Evolutionary conservation across 2,329 filamentous ascomycete species (phyloP).

Genomic region (Ophiosphaerella korrae): DNA sequence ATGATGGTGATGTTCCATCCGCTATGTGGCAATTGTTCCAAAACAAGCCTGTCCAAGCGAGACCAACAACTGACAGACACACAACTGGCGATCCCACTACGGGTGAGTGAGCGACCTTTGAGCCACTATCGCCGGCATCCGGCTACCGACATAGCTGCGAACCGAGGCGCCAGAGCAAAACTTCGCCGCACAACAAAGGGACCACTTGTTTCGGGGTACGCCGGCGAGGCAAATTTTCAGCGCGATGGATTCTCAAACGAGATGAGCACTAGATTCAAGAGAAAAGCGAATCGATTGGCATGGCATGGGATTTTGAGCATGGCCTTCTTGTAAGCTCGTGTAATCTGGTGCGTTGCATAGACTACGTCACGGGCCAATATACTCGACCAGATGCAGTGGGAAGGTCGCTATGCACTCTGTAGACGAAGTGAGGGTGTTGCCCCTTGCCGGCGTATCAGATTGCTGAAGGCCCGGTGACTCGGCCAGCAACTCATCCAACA

Average conservation of each 20-base stretch:
- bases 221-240: slow-evolving; percentile 20
- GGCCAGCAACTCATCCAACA: slow-evolving; percentile 1
- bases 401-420: too few relatives aligned
- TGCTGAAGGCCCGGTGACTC: slow-evolving; percentile 17
- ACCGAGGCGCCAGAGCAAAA: slow-evolving; percentile 1
- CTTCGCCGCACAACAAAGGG: neutral
- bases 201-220: slow-evolving; percentile 1
- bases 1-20: slow-evolving; percentile 4
- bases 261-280: neutral
- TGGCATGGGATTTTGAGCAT: neutral
- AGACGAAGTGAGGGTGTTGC: too few relatives aligned
- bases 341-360: too few relatives aligned
- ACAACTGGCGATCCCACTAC: slow-evolving; percentile 10
- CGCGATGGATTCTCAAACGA: slow-evolving; percentile 1
- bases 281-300: neutral
- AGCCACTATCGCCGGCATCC: slow-evolving; percentile 1
- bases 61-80: slow-evolving; percentile 1
- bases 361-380: too few relatives aligned
- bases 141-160: slow-evolving; percentile 4
- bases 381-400: too few relatives aligned
- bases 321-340: too few relatives aligned
- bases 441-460: too few relatives aligned
- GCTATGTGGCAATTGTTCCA: slow-evolving; percentile 4
- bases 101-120: neutral
- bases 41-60: slow-evolving; percentile 11